Base-by-base conservation (phyloP, 176 grass and related monocot species). In the Saccharum officinarum region DNA sequence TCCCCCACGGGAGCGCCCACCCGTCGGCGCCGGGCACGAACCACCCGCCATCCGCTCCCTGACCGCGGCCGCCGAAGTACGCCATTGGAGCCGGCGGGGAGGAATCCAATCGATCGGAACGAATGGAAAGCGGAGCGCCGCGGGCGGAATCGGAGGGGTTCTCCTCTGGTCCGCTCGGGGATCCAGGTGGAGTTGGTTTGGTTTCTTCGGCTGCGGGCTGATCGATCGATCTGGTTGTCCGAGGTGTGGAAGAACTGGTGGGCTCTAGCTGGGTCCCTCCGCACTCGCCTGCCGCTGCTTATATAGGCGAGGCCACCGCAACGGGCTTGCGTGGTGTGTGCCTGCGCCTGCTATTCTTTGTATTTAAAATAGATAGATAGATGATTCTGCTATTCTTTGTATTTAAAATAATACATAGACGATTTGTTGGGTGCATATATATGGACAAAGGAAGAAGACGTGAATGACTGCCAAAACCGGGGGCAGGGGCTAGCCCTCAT, bases 61-160 rank as follows among this genome's bases (percentile, higher is more conserved):
- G 13, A 2, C 45, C 66, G 44, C 10, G 22, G 6, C 60, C 79
- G 34, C 61, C 28, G 33, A 54, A 74, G 69, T 31, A 39, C 23
- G 77, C 70, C 84, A 86, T 86, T 62, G 59, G n/a, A n/a, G n/a
- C n/a, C n/a, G n/a, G n/a, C n/a, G n/a, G n/a, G n/a, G n/a, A n/a
- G n/a, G n/a, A n/a, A n/a, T n/a, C n/a, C n/a, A n/a, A n/a, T n/a
- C n/a, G n/a, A n/a, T n/a, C n/a, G n/a, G 38, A 6, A 6, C 41
- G 82, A 66, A 84, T 18, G 61, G 68, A 28, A 82, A 42, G 77
- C n/a, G n/a, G n/a, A n/a, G n/a, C 11, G 47, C 39, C 8, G 79
- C 60, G 65, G 60, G 55, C 20, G 55, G 42, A 82, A 78, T 82
- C 65, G 9, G 20, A 31, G 66, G 80, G 79, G 65, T 72, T 82